Conservation (phyloP, 768 basidiomycete species). For the Termitomyces bulborhizus region DNA sequence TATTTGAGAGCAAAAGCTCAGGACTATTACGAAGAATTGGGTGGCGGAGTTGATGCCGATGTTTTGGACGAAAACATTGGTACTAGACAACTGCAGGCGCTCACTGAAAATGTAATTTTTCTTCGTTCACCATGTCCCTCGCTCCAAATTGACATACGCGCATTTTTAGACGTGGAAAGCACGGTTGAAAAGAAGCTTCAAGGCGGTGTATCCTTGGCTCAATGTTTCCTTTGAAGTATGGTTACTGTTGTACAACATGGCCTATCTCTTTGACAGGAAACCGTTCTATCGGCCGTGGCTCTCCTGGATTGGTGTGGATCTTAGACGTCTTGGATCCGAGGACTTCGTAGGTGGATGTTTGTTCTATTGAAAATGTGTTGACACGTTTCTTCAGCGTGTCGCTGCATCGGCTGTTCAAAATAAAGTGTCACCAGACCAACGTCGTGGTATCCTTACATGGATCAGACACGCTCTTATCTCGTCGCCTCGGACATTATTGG, state of each 20-base stretch:
- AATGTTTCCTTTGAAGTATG: conserved; percentile 77
- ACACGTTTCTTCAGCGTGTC: conserved; percentile 30
- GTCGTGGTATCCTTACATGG: conserved; percentile 31
- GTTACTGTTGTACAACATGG: conserved; percentile 78
- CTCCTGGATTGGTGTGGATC: conserved; percentile 74
- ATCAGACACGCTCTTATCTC: conserved; percentile 41
- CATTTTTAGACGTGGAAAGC: conserved; percentile 42
- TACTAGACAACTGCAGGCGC: conserved; percentile 34
- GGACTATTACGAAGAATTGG: conserved; percentile 86
- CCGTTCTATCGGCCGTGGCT: conserved; percentile 91
- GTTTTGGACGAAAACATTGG: conserved; percentile 49
- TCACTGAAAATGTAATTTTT: conserved; percentile 46
- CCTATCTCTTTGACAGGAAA: conserved; percentile 85
- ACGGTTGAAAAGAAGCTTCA: conserved; percentile 58
- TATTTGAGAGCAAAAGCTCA: conserved; percentile 86
- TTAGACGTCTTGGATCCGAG: conserved; percentile 72
- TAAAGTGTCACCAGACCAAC: conserved; percentile 20
- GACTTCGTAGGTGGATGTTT: conserved; percentile 56
- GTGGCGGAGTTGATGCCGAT: conserved; percentile 73
- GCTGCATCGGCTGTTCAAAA: conserved; percentile 28
- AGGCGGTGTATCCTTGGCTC: conserved; percentile 72
- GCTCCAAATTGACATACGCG: conserved; percentile 1
- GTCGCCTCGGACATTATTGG: conserved; percentile 61
- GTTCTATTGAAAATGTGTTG: background rate
- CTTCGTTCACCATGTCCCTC: conserved; percentile 3